Evolutionary conservation across 805 yeast species (phyloP), one percentile per base, ranked within the genome.

Genomic region (Scheffersomyces amazonensis): DNA sequence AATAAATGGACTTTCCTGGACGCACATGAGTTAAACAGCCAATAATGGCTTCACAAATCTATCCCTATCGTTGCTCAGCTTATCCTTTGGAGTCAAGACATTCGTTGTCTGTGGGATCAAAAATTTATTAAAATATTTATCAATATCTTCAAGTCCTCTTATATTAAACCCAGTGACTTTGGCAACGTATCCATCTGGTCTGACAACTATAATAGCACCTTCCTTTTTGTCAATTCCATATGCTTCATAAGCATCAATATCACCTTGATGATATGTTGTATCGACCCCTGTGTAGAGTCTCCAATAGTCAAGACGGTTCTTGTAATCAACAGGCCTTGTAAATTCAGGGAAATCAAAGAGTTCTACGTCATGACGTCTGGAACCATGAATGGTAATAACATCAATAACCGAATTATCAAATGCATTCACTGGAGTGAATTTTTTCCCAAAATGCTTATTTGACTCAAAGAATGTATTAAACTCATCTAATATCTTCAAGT

Each of bases 181-280:
- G 9, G 62, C 50, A 19, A 60, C 58, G 36, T 60, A 54, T 3
- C 66, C 65, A 42, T 60, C 66, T 10, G 66, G 66, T 28, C 65
- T 42, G 9, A 56, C 41, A 11, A 59, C 58, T 27, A 59, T 38
- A 23, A 54, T 38, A 28, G 51, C 46, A 5, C 64, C 64, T 13
- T 37, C 38, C 12, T 42, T 30, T 18, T 48, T 41, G 33, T 57
- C 54, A 35, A 59, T 51, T 5, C 64, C 64, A 38, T 47, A 59
- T 33, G 43, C 40, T 7, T 35, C 48, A 37, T 57, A 59, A 2
- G 54, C 54, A 40, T 57, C 53, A 32, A 48, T 41, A 9, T 39
- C 41, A 12, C 63, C 63, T 35, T 53, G 48, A 36, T 59, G 64
- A 31, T 53, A 56, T 10, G 62, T 50, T 5, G 41, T 41, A 21